Conservation (phyloP, 257 asterid species). For the Coffea eugenioides region DNA sequence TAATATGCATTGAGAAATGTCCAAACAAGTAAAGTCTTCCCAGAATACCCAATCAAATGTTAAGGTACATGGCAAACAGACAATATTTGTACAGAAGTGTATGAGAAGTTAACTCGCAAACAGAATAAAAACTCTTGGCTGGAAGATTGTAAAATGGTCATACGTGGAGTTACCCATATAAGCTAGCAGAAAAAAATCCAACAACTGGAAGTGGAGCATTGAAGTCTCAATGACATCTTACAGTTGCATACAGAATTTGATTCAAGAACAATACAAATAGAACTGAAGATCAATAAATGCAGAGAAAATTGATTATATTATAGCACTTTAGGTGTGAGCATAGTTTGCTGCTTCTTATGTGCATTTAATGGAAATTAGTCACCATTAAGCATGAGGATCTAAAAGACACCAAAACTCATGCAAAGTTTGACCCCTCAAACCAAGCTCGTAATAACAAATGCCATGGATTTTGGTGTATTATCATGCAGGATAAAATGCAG, state of each 20-base stretch:
- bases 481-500: background rate
- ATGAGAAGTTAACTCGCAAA: background rate
- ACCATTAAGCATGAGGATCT: background rate
- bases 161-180: background rate
- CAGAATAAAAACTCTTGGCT: background rate
- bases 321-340: background rate
- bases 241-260: background rate
- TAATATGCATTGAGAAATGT: conserved; percentile 83
- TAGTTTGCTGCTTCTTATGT: background rate
- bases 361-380: background rate
- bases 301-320: background rate
- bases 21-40: conserved; percentile 94
- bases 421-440: background rate
- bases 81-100: background rate
- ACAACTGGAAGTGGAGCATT: background rate
- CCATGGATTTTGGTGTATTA: background rate
- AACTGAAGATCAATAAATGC: background rate
- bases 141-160: background rate
- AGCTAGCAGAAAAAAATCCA: background rate
- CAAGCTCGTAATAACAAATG: background rate
- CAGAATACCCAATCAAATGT: conserved; percentile 56
- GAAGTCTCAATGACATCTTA: background rate
- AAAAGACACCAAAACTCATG: background rate
- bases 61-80: conserved; percentile 38
- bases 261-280: background rate